These are phyloP conservation scores for Radiomyces spectabilis DNA, from an alignment of 192 early-diverging fungal genomes.

Conservation along the genomic window DNA sequence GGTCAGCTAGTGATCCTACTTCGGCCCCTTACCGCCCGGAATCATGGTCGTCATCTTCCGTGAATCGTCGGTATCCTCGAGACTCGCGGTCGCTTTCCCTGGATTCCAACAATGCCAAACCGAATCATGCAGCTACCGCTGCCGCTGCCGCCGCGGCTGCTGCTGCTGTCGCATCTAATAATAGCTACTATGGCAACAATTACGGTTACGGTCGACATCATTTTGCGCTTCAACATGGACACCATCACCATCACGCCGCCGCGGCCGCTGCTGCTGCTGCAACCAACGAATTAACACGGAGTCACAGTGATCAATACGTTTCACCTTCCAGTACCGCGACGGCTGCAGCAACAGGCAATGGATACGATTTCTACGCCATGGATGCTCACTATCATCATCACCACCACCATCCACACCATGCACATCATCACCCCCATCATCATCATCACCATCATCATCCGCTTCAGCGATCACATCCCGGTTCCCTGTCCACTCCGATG, in stretches of 20 bases:
- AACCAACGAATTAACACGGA: too few species aligned
- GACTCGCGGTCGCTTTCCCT: background rate
- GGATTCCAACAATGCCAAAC: slow-evolving; percentile 2
- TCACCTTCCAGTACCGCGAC: too few species aligned
- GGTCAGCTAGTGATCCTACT: slow-evolving; percentile 17
- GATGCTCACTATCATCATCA: too few species aligned
- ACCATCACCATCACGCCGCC: background rate
- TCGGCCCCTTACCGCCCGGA: background rate
- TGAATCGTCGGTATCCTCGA: background rate
- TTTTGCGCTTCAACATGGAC: background rate
- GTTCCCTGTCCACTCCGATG: too few species aligned
- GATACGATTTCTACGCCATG: too few species aligned
- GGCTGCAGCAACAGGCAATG: too few species aligned
- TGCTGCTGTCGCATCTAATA: background rate
- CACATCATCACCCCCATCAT: too few species aligned
- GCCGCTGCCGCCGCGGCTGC: background rate
- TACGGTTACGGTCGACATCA: background rate
- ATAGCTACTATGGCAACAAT: background rate
- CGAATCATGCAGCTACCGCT: background rate
- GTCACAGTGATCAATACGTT: too few species aligned
- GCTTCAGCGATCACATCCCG: too few species aligned
- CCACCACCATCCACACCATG: too few species aligned
- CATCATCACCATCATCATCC: too few species aligned
- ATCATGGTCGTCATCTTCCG: background rate
- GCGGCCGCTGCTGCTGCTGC: background rate